Conservation (phyloP, 139 green algal genomes). For the Prasinococcaceae sp. region DNA sequence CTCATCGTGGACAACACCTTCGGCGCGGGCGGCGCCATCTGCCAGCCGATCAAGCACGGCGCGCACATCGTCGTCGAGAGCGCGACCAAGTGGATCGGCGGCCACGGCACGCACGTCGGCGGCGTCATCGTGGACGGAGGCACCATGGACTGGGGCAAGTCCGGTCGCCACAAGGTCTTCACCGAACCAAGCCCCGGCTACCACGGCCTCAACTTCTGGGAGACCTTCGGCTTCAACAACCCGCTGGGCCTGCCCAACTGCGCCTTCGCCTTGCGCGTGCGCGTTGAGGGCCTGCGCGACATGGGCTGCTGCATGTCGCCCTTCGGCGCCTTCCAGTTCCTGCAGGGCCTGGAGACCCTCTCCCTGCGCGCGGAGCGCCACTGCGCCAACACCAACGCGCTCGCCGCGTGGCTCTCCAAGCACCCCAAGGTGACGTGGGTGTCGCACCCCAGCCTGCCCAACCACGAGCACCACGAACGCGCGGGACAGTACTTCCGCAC, state of each 20-base stretch:
- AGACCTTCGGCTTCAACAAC: slow-evolving; percentile 9
- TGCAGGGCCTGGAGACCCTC: slow-evolving; percentile 10
- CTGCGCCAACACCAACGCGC: slow-evolving; percentile 9
- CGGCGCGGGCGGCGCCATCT: slow-evolving; percentile 9
- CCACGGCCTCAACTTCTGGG: slow-evolving; percentile 17
- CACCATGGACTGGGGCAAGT: slow-evolving; percentile 14
- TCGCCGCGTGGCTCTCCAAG: slow-evolving; percentile 6
- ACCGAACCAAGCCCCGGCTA: slow-evolving; percentile 12
- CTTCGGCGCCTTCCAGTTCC: slow-evolving; percentile 8
- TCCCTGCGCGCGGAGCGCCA: slow-evolving; percentile 12
- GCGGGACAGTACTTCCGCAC: slow-evolving; percentile 15
- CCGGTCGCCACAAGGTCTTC: slow-evolving; percentile 6
- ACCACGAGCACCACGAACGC: slow-evolving; percentile 1
- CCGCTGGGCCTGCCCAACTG: slow-evolving; percentile 9
- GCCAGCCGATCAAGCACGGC: slow-evolving; percentile 12
- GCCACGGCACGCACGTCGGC: slow-evolving; percentile 12
- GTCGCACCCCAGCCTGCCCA: neutral
- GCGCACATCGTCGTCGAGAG: slow-evolving; percentile 16
- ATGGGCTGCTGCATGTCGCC: slow-evolving; percentile 7
- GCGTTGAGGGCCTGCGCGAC: slow-evolving; percentile 12
- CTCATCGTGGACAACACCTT: slow-evolving; percentile 18
- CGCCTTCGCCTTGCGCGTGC: slow-evolving; percentile 7
- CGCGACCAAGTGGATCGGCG: slow-evolving; percentile 19
- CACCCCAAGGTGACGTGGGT: slow-evolving; percentile 9
- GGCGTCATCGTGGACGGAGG: slow-evolving; percentile 16